Evolutionary conservation across 352 stramenopile genomes (phyloP).

Genomic region (Phytopythium boreale): DNA sequence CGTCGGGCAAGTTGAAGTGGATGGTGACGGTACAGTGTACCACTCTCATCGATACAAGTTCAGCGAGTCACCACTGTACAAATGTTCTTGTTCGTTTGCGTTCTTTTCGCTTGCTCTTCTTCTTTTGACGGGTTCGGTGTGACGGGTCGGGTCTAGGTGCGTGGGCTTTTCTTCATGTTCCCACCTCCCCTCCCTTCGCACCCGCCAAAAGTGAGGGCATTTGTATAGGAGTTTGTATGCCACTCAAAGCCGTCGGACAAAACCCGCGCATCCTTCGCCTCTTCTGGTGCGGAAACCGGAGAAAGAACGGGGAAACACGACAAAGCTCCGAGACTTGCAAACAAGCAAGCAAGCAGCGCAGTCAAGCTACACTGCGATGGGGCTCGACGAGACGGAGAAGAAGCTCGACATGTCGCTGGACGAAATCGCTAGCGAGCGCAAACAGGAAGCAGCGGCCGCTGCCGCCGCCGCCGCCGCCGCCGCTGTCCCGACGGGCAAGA

Average conservation of each 20-base stretch:
- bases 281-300: background rate
- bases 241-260: background rate
- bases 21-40: background rate
- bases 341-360: background rate
- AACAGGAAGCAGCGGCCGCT: constrained; percentile 27
- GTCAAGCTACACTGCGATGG: constrained; percentile 14
- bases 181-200: too few relatives aligned
- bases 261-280: background rate
- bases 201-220: background rate
- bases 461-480: constrained; percentile 5
- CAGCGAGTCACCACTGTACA: background rate
- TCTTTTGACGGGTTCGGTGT: background rate
- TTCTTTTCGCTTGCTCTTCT: background rate
- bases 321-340: background rate
- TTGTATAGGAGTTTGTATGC: background rate
- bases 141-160: background rate
- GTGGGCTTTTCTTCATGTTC: too few relatives aligned
- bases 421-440: constrained; percentile 56
- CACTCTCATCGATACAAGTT: background rate
- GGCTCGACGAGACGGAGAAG: constrained; percentile 50
- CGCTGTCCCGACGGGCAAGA: constrained; percentile 27
- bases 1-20: constrained; percentile 17
- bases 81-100: background rate
- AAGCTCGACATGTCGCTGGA: constrained; percentile 75
- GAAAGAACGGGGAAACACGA: background rate